Percentiles rank a stretch among this genome's conserved stretches.
Evolutionary conservation across 1,284 basidiomycete genomes (phyloP).

Genomic region (Fomitopsis pinicola): DNA sequence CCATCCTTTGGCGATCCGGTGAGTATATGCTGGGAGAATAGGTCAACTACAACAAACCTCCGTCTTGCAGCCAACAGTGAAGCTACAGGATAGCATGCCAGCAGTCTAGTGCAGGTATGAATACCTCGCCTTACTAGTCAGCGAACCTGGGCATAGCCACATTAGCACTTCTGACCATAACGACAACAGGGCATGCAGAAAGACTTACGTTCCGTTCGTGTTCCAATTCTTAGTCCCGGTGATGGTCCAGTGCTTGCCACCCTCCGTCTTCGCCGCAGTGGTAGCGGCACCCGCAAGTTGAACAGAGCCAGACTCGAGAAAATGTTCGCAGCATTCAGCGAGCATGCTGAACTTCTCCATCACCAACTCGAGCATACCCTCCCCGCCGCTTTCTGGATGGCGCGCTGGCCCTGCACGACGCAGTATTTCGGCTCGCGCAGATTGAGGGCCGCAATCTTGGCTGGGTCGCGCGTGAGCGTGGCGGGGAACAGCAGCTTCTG

Average conservation of each 20-base stretch:
- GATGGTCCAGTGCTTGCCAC: constrained; percentile 83
- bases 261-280: constrained; percentile 77
- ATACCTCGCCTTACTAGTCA: constrained; percentile 9
- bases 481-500: constrained; percentile 98
- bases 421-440: constrained; percentile 86
- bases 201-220: constrained; percentile 65
- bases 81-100: constrained; percentile 30
- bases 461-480: constrained; percentile 91
- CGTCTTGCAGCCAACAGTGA: constrained; percentile 61
- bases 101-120: background rate
- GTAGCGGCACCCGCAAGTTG: constrained; percentile 76
- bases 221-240: constrained; percentile 87
- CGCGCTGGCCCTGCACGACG: constrained; percentile 58
- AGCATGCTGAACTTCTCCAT: constrained; percentile 78
- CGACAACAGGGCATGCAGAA: background rate
- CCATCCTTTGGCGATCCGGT: constrained; percentile 53
- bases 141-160: background rate
- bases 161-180: background rate
- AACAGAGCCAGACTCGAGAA: constrained; percentile 86
- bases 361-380: constrained; percentile 46
- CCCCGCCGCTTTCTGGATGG: constrained; percentile 27
- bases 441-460: constrained; percentile 82
- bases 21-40: background rate
- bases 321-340: constrained; percentile 64
- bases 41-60: constrained; percentile 40